Conservation (phyloP, 495 filamentous ascomycete genomes). For the Aspergillus incahuasiensis region DNA sequence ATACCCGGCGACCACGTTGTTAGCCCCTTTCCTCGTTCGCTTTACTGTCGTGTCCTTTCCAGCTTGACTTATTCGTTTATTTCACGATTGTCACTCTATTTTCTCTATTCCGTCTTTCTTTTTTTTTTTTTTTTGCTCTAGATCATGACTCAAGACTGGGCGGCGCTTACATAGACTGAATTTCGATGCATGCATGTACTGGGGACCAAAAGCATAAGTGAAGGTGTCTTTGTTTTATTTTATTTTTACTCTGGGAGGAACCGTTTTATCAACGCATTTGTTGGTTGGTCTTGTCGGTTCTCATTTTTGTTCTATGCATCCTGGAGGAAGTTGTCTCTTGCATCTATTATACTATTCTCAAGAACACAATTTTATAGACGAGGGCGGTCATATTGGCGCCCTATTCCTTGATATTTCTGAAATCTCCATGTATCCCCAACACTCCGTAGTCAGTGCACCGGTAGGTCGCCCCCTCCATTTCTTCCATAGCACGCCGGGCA, state of each 20-base stretch:
- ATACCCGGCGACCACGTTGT: constrained; percentile 3
- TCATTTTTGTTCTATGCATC: constrained; percentile 37
- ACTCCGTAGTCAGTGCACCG: too few species aligned
- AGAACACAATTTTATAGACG: not conserved
- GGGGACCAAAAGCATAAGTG: constrained; percentile 21
- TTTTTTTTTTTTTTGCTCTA: constrained; percentile 14
- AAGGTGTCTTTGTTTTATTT: constrained; percentile 12
- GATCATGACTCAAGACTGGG: constrained; percentile 23
- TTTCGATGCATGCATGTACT: constrained; percentile 25
- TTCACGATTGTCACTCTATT: constrained; percentile 2
- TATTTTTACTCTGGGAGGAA: constrained; percentile 14
- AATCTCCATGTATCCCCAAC: too few species aligned
- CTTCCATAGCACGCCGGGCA: too few species aligned
- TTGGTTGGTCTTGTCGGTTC: constrained; percentile 22
- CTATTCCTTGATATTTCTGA: not conserved
- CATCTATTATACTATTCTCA: constrained; percentile 2
- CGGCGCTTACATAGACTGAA: constrained; percentile 28
- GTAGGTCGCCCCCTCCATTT: too few species aligned
- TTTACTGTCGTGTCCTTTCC: not conserved
- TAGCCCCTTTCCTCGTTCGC: constrained; percentile 9
- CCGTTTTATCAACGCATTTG: constrained; percentile 26
- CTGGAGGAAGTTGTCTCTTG: constrained; percentile 39
- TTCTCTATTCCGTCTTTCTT: constrained; percentile 16
- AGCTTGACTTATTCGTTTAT: constrained; percentile 12
- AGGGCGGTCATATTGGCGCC: not conserved